Percentiles rank a stretch among this genome's conserved stretches.
Conservation (phyloP, 768 basidiomycete genomes). For the Tylopilus sp. region DNA sequence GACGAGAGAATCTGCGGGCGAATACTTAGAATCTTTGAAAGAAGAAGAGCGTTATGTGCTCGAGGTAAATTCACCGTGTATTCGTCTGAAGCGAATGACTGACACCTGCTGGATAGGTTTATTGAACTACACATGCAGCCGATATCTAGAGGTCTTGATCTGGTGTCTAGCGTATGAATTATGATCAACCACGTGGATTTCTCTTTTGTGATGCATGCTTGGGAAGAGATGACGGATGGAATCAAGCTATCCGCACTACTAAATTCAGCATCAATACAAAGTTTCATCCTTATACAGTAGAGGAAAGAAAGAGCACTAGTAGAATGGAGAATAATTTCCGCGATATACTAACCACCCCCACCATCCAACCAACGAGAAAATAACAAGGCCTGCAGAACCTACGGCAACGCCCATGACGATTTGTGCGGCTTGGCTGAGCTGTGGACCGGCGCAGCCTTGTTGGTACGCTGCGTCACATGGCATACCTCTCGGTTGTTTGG, state of each 20-base stretch:
- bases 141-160: background rate
- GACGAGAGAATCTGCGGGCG: conserved; percentile 63
- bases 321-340: conserved; percentile 20
- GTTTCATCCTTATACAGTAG: background rate
- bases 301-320: conserved; percentile 12
- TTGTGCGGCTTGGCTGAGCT: conserved; percentile 56
- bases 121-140: conserved; percentile 6
- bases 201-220: too few species aligned
- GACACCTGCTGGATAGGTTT: conserved; percentile 17
- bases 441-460: conserved; percentile 46
- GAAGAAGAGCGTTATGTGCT: conserved; percentile 97
- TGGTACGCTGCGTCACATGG: conserved; percentile 78
- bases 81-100: background rate
- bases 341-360: conserved; percentile 33
- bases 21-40: conserved; percentile 84
- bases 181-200: background rate
- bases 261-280: background rate
- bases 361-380: conserved; percentile 44
- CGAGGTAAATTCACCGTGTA: conserved; percentile 54
- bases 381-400: conserved; percentile 55
- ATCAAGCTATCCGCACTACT: background rate
- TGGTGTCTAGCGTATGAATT: background rate
- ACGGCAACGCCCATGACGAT: conserved; percentile 72
- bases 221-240: background rate
- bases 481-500: conserved; percentile 56